These are phyloP conservation scores for Tricholoma bakamatsutake DNA, from an alignment of 768 basidiomycete species.

Conservation along the genomic window DNA sequence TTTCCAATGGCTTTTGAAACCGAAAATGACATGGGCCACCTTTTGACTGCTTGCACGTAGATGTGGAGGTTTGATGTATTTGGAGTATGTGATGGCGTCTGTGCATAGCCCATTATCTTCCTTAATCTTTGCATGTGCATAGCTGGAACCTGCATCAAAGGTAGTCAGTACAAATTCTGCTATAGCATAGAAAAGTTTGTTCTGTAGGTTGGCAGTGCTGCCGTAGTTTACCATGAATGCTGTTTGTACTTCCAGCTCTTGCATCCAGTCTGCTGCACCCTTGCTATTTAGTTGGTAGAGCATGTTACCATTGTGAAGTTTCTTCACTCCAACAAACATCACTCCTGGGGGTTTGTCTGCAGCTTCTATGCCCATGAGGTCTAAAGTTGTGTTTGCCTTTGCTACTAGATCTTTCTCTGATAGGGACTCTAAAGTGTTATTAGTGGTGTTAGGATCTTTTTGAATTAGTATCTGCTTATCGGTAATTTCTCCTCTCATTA, in stretches of 20 bases:
- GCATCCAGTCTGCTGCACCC: neutral
- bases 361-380: neutral
- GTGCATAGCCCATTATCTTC: constrained; percentile 6
- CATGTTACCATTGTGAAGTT: neutral
- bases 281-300: neutral
- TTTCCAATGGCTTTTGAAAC: constrained; percentile 7
- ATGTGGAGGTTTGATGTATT: constrained; percentile 22
- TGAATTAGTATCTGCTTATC: neutral
- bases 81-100: constrained; percentile 6
- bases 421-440: neutral
- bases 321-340: neutral
- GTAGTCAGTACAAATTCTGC: constrained; percentile 11
- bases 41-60: constrained; percentile 10
- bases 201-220: too few species aligned
- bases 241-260: too few species aligned
- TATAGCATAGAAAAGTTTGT: too few species aligned
- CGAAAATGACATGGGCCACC: constrained; percentile 8
- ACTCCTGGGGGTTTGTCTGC: neutral
- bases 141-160: constrained; percentile 8
- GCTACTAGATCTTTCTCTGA: neutral
- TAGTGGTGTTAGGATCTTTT: neutral
- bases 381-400: neutral
- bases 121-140: constrained; percentile 10
- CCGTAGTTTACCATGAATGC: constrained; percentile 1
- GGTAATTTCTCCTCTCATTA: neutral